These are phyloP conservation scores for Extremus antarcticus DNA, from an alignment of 495 filamentous ascomycete species.

Conservation along the genomic window DNA sequence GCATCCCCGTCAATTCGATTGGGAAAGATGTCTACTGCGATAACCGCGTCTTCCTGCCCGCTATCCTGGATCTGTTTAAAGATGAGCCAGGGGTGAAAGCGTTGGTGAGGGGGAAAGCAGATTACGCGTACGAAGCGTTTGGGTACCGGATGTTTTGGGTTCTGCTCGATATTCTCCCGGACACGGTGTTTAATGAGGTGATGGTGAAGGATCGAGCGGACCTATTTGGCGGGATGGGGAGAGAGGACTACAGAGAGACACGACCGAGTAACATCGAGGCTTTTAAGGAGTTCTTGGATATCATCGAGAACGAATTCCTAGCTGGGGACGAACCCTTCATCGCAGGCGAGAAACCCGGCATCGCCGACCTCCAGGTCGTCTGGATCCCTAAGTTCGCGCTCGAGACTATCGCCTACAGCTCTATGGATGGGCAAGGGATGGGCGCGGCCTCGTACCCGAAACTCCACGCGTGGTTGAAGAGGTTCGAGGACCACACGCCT, in stretches of 20 bases:
- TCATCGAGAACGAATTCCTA: not conserved
- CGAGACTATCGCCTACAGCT: not conserved
- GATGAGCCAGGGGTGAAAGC: no score
- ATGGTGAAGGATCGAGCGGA: conserved; percentile 8
- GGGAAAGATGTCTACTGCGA: conserved; percentile 17
- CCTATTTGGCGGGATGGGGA: conserved; percentile 5
- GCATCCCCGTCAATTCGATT: conserved; percentile 10
- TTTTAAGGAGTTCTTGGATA: conserved; percentile 3
- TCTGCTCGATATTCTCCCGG: not conserved
- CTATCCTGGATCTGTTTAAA: conserved; percentile 4
- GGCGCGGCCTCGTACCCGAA: not conserved
- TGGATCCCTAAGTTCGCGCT: not conserved
- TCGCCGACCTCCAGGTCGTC: not conserved
- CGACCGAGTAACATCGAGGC: not conserved
- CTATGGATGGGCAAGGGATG: not conserved
- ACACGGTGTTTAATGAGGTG: not conserved
- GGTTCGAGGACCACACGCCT: not conserved
- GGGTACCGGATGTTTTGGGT: conserved; percentile 12
- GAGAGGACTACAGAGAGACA: not conserved
- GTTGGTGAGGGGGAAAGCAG: not conserved
- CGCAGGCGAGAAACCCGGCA: not conserved
- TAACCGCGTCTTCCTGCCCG: conserved; percentile 8
- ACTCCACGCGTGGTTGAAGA: not conserved
- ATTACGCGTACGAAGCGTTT: conserved; percentile 8
- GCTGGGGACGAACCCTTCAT: not conserved